Base-by-base conservation (phyloP, 352 stramenopile genomes). In the Globisporangium megalacanthum region DNA sequence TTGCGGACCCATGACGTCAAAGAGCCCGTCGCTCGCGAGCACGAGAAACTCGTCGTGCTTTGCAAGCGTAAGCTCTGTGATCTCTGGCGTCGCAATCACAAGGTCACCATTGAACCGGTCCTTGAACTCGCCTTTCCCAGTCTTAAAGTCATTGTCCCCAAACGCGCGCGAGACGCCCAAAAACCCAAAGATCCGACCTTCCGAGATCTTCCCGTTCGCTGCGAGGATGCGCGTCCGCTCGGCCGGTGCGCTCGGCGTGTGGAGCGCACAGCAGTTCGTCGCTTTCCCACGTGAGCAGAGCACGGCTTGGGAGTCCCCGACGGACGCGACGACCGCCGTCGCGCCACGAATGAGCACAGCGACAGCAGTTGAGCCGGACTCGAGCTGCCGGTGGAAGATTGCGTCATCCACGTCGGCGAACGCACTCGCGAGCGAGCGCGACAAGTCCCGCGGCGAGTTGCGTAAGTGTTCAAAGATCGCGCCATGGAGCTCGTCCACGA, bases 61-160 rank as follows among this genome's bases (percentile, higher is more conserved):
- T 5, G 66, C 66, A 19, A 90, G 70, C 19, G 72, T 57, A 45
- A 84, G 72, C 29, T 82, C 62, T 5, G 86, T 68, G 14, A 95
- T 49, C 31, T 95, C 83, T 6, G 85, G 85, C 11, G 68, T 80
- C 15, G 81, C 79, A 31, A 78, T 82, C 29, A 94, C 85, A 10
- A 94, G 61, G 58, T 92, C 82, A 46, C 84, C 84, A 20, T 92
- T 90, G 62, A 92, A 92, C 48, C 76, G 72, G 57, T 77, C 78
- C 58, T 89, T 92, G 64, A 86, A 93, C 55, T 81, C 79, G 45
- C 77, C 85, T n/a, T 79, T 70, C 33, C 70, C 84, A 0, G 81
- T 94, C 68, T 95, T 95, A 56, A 95, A 90, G 51, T 92, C 81
- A 52, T 84, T 89, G 68, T 95, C 85, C 15, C 86, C 86, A 64